phyloP scores from a whole-genome alignment of 331 rosid genomes.

The Arachis monticola region DNA sequence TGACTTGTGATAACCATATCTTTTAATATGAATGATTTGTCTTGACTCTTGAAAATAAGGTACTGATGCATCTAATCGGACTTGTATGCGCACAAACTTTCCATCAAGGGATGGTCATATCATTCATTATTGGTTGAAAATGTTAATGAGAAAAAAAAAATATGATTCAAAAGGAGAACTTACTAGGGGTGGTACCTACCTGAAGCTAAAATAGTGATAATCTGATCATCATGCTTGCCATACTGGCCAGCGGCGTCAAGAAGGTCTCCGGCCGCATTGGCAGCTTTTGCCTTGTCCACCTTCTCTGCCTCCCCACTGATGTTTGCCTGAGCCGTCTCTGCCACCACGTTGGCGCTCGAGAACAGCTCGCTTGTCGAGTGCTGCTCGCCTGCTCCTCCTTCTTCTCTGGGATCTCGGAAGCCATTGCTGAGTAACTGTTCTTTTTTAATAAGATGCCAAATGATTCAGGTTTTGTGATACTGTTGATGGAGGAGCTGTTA shows the following conservation, averaged over 20 bases:
- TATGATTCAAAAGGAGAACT: too few species aligned
- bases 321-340: conserved; percentile 54
- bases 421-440: conserved; percentile 33
- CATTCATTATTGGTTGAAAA: too few species aligned
- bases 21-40: conserved; percentile 23
- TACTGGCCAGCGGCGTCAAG: conserved; percentile 61
- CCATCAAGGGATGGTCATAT: background rate
- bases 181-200: too few species aligned
- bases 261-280: conserved; percentile 67
- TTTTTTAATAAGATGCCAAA: background rate
- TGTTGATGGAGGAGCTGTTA: background rate
- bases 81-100: background rate
- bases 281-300: conserved; percentile 62
- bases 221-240: conserved; percentile 58
- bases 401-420: conserved; percentile 15
- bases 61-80: conserved; percentile 6
- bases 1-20: conserved; percentile 13
- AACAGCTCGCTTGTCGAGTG: conserved; percentile 59
- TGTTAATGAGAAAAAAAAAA: too few species aligned
- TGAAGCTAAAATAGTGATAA: too few species aligned
- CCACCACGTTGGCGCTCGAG: conserved; percentile 63
- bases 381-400: conserved; percentile 26
- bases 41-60: conserved; percentile 12
- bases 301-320: conserved; percentile 33
- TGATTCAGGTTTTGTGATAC: background rate